A percentile compares a stretch with the other conserved stretches of the same genome.
These are phyloP conservation scores for Ceratocystis huliohia DNA, from an alignment of 2,329 filamentous ascomycete genomes.

Conservation along the genomic window DNA sequence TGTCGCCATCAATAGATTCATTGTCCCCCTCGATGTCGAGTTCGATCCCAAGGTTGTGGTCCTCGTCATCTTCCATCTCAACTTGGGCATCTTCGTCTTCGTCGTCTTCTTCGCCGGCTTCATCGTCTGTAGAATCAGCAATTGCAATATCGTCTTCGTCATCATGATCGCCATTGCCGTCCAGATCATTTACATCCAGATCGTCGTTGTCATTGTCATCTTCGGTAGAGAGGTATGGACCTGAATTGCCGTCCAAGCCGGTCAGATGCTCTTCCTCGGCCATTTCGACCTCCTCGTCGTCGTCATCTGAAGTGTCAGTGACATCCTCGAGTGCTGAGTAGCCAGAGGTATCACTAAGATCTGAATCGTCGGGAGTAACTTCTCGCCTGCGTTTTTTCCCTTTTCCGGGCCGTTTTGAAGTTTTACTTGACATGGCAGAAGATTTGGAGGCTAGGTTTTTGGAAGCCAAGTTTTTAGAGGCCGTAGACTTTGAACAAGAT, in stretches of 20 bases:
- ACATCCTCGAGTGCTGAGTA: conserved; percentile 71
- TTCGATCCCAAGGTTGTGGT: conserved; percentile 27
- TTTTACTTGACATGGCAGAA: conserved; percentile 1
- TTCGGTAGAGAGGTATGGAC: conserved; percentile 31
- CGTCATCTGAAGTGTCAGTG: conserved; percentile 62
- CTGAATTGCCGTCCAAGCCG: conserved; percentile 31
- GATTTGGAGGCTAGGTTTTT: conserved; percentile 13
- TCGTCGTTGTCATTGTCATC: conserved; percentile 32
- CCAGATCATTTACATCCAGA: conserved; percentile 29
- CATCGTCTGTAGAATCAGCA: neutral
- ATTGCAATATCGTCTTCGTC: conserved; percentile 28
- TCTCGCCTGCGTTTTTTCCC: conserved; percentile 12
- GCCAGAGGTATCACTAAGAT: conserved; percentile 53
- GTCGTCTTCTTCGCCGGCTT: conserved; percentile 18
- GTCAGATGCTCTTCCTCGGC: conserved; percentile 67
- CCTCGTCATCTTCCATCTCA: conserved; percentile 15
- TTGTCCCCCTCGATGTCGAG: conserved; percentile 3
- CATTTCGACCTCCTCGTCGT: conserved; percentile 65
- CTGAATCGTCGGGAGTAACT: conserved; percentile 43
- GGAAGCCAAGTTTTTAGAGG: neutral
- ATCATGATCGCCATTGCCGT: conserved; percentile 26
- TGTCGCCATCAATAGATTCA: conserved; percentile 15
- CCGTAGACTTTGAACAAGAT: neutral
- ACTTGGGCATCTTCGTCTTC: conserved; percentile 10
- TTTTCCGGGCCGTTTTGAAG: conserved; percentile 13